These are phyloP conservation scores for Blastocystis sp. DNA, from an alignment of 352 stramenopile genomes.

Conservation along the genomic window DNA sequence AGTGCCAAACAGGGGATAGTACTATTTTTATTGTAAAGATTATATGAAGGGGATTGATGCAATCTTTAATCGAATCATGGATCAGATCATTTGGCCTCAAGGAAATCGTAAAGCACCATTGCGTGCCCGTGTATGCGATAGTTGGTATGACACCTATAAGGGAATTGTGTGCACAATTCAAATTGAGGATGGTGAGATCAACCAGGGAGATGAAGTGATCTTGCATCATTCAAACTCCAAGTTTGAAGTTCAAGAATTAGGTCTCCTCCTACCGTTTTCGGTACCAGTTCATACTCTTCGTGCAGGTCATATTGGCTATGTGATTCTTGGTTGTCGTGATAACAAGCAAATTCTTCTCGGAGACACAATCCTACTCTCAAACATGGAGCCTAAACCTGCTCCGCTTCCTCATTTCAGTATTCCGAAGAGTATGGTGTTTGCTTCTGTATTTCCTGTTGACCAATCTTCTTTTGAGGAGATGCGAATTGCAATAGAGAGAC, in stretches of 20 bases:
- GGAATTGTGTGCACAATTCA: slow-evolving; percentile 63
- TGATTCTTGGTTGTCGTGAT: slow-evolving; percentile 90
- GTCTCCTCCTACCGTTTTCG: slow-evolving; percentile 53
- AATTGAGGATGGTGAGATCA: slow-evolving; percentile 54
- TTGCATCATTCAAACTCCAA: slow-evolving; percentile 28
- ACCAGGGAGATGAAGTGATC: slow-evolving; percentile 3
- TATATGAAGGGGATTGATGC: slow-evolving; percentile 60
- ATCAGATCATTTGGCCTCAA: slow-evolving; percentile 57
- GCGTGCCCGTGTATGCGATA: slow-evolving; percentile 59
- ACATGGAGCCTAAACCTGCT: not conserved
- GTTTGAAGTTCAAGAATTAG: slow-evolving; percentile 49
- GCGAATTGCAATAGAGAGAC: slow-evolving; percentile 83
- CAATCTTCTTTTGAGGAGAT: slow-evolving; percentile 89
- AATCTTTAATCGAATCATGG: slow-evolving; percentile 60
- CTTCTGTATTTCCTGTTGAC: slow-evolving; percentile 91
- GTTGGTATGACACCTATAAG: slow-evolving; percentile 62
- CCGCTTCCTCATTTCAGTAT: slow-evolving; percentile 69
- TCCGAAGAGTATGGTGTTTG: slow-evolving; percentile 90
- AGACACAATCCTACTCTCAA: slow-evolving; percentile 71
- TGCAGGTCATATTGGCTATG: slow-evolving; percentile 68
- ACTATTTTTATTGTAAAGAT: slow-evolving; percentile 57
- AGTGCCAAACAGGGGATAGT: slow-evolving; percentile 45
- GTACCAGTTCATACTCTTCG: slow-evolving; percentile 12
- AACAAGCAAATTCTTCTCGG: slow-evolving; percentile 87
- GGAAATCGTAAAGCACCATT: slow-evolving; percentile 6